These are phyloP conservation scores for Aspergillus nomiae DNA, from an alignment of 2,329 filamentous ascomycete genomes.

Conservation along the genomic window DNA sequence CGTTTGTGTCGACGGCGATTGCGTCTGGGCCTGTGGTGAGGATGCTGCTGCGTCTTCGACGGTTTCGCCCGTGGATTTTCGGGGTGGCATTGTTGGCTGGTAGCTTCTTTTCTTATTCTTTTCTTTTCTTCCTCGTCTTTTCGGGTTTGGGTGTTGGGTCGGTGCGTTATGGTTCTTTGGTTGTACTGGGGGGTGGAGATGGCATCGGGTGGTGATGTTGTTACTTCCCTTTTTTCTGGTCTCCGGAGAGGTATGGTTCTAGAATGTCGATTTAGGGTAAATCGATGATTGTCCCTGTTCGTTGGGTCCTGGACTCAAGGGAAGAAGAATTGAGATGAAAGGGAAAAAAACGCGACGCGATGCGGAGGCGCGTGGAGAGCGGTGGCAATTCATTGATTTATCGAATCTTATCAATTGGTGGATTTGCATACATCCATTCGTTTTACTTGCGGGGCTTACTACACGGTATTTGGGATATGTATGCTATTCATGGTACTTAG, in stretches of 20 bases:
- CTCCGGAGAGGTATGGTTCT: no score
- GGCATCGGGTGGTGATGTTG: background rate
- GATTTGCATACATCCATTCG: background rate
- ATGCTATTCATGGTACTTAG: no score
- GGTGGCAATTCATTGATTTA: background rate
- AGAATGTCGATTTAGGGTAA: no score
- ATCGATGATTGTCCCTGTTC: no score
- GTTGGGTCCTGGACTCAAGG: background rate
- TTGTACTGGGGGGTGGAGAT: background rate
- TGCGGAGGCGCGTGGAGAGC: background rate
- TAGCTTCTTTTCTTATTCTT: background rate
- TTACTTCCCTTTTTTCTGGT: background rate
- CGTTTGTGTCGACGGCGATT: constrained; percentile 9
- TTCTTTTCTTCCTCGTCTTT: background rate
- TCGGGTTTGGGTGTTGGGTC: background rate
- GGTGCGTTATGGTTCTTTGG: background rate
- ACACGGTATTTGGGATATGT: no score
- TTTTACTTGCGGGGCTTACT: no score
- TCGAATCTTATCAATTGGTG: background rate
- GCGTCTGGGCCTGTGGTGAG: constrained; percentile 17
- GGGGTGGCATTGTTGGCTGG: constrained; percentile 28
- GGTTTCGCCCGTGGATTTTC: constrained; percentile 35
- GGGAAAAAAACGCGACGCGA: constrained; percentile 3
- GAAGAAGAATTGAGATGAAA: background rate
- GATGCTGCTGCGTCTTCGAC: constrained; percentile 21